Base-by-base conservation (phyloP, 2,329 filamentous ascomycete species). In the Alternaria infectoria region DNA sequence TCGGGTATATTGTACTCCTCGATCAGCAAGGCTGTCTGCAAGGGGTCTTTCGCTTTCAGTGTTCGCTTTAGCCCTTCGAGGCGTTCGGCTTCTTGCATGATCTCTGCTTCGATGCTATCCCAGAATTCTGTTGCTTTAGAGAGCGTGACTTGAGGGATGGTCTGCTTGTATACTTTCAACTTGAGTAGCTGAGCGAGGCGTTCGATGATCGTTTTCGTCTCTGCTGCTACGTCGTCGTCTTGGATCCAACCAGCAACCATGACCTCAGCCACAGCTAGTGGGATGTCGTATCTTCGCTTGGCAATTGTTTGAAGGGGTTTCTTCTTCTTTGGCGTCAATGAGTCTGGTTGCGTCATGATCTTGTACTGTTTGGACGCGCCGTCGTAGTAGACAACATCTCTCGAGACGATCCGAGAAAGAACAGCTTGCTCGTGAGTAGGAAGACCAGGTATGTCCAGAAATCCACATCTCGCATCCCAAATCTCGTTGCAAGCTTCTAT, bases 181-280 rank as follows among this genome's bases (percentile, higher is more conserved):
- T 64, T 40, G 2, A 78, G 54, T 11, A 77, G 23, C 2, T 21
- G 28, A 12, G 73, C 71, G n/a, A 79, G 26, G 13, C 64, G 58
- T 17, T 57, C 60, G 6, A 78, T 64, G 3, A 69, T 65, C 7
- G 28, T 21, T 36, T 68, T 71, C 47, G 23, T 71, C 69, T 12
- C 11, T 40, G 6, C 58, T 55, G 4, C 57, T 9, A 72, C 51
- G 2, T 57, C 57, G 2, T 66, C 60, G 19, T 71, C 67, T 46
- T 73, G 64, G 4, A 75, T 45, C 65, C 68, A 77, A 2, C 74
- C 73, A 15, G 73, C 67, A 4, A 78, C 57, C 52, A 71, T 67
- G 9, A 74, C 69, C 43, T 77, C 73, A 6, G 64, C 59, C 5
- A 78, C 71, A 4, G 62, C 57, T 2, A 23, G 23, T 11, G 74